These are phyloP conservation scores for Umbelopsis sp. DNA, from an alignment of 192 early-diverging fungal species.

Conservation along the genomic window DNA sequence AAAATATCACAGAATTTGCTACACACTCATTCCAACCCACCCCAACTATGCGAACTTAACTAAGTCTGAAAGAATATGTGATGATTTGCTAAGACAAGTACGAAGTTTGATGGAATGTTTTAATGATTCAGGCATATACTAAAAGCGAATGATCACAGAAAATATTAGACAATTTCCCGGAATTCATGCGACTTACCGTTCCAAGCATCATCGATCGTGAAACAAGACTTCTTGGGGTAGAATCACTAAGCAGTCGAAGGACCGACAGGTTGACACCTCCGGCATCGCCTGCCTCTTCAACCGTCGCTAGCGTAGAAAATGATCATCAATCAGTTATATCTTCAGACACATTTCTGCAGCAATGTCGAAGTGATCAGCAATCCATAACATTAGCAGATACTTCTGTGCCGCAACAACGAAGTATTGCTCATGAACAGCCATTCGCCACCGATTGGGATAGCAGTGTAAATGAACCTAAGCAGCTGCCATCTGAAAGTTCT, in stretches of 20 bases:
- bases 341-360: not conserved
- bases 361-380: not conserved
- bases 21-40: not conserved
- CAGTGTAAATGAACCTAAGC: no score
- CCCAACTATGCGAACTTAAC: not conserved
- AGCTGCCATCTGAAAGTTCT: no score
- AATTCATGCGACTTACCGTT: not conserved
- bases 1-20: not conserved
- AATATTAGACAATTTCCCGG: constrained; percentile 12
- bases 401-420: no score
- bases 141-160: not conserved
- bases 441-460: no score
- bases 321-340: not conserved
- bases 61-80: not conserved
- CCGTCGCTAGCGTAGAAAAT: not conserved
- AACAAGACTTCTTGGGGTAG: not conserved
- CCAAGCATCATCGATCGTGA: not conserved
- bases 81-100: constrained; percentile 11
- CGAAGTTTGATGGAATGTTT: not conserved
- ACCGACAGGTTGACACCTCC: constrained; percentile 6
- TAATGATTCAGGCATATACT: not conserved
- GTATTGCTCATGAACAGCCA: no score
- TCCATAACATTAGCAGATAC: not conserved
- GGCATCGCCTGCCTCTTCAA: not conserved
- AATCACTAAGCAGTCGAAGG: not conserved